Conservation (phyloP, 23 red algal species). For the Gracilaria gracilis region DNA sequence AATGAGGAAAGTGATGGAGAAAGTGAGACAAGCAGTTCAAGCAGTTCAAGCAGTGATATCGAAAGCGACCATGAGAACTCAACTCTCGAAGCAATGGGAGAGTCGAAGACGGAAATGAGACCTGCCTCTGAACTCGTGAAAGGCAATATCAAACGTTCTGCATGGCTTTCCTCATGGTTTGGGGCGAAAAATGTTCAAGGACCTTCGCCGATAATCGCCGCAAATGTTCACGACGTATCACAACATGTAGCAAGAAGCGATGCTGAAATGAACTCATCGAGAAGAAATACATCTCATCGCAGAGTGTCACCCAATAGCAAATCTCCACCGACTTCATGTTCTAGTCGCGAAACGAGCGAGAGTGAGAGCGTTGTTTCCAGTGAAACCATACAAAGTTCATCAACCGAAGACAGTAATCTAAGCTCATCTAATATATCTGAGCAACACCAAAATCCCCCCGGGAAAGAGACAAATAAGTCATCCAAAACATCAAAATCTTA, state of each 20-base stretch:
- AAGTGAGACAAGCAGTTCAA: neutral
- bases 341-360: neutral
- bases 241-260: neutral
- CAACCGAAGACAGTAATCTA: neutral
- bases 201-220: neutral
- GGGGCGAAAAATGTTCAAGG: neutral
- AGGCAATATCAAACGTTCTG: neutral
- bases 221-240: neutral
- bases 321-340: neutral
- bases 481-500: neutral
- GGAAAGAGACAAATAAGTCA: neutral
- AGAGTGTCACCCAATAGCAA: neutral
- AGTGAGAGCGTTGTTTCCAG: neutral
- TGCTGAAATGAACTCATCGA: neutral
- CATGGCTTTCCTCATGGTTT: neutral
- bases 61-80: neutral
- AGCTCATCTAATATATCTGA: neutral
- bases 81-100: neutral
- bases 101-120: neutral
- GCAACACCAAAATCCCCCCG: neutral
- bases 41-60: neutral
- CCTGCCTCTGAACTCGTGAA: neutral
- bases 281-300: neutral
- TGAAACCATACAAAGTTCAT: neutral
- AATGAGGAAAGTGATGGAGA: conserved; percentile 16